Conservation (phyloP, 805 yeast species). For the Tetrapisispora phaffii region DNA sequence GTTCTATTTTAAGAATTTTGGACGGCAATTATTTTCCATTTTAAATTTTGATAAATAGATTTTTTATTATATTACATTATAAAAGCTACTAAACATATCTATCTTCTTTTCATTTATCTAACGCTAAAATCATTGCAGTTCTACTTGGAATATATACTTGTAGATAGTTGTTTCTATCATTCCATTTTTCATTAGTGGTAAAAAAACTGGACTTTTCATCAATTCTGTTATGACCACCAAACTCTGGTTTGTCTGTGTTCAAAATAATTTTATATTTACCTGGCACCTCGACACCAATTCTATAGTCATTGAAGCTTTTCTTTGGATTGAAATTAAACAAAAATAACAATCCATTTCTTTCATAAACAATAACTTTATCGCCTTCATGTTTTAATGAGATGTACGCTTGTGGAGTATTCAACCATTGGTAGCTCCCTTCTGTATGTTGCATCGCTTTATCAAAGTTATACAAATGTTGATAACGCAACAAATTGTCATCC, state of each 20-base stretch:
- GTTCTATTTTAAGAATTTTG: no score
- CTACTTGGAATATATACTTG: conserved; percentile 79
- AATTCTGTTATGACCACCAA: conserved; percentile 76
- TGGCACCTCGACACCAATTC: conserved; percentile 76
- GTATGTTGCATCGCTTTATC: conserved; percentile 76
- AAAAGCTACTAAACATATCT: not conserved
- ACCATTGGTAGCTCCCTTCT: conserved; percentile 64
- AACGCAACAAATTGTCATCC: conserved; percentile 70
- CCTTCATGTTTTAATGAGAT: conserved; percentile 79
- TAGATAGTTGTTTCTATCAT: conserved; percentile 61
- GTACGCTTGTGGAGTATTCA: conserved; percentile 65
- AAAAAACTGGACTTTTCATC: conserved; percentile 46
- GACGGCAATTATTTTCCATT: not conserved
- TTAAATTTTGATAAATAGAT: no score
- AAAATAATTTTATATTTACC: conserved; percentile 71
- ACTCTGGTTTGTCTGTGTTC: conserved; percentile 58
- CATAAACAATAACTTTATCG: conserved; percentile 84
- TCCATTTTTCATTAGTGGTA: conserved; percentile 75
- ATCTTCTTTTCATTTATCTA: conserved; percentile 5
- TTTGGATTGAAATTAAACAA: conserved; percentile 87
- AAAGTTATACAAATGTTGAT: conserved; percentile 68
- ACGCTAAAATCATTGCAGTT: conserved; percentile 52
- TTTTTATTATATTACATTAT: not conserved
- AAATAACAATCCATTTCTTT: conserved; percentile 75
- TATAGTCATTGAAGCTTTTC: conserved; percentile 72